Percentiles rank a stretch among this genome's conserved stretches.
phyloP scores from a whole-genome alignment of 139 green algal genomes.

The Chara braunii region DNA sequence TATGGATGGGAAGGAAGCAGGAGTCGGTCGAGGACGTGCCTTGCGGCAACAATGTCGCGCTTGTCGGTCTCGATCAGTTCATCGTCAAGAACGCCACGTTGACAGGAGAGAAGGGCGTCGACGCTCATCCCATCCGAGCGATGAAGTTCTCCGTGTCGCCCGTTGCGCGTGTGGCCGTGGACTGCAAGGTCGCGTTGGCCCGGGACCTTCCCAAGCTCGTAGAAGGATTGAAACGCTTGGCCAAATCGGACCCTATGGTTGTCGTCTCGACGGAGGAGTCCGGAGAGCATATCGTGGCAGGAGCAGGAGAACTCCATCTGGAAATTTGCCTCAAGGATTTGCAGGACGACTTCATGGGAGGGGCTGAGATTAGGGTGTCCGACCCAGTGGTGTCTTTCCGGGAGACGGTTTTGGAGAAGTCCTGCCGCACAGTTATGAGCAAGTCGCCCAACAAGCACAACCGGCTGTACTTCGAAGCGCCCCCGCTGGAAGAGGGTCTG shows the following conservation, averaged over 20 bases:
- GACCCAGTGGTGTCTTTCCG: conserved; percentile 97
- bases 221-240: conserved; percentile 94
- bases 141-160: conserved; percentile 99
- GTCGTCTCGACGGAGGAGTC: conserved; percentile 97
- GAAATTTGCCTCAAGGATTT: conserved; percentile 99
- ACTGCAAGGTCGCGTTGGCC: conserved; percentile 90
- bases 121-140: conserved; percentile 93
- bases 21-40: conserved; percentile 97
- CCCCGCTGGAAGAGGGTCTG: conserved; percentile 92
- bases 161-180: conserved; percentile 84
- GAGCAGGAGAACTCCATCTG: conserved; percentile 90
- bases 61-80: conserved; percentile 98
- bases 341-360: conserved; percentile 98
- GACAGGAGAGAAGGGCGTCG: conserved; percentile 70
- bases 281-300: conserved; percentile 97
- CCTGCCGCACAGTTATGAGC: conserved; percentile 89
- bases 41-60: conserved; percentile 95
- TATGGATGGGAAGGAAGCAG: conserved; percentile 96
- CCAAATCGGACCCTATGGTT: conserved; percentile 98
- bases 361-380: conserved; percentile 88
- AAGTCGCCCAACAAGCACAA: conserved; percentile 99
- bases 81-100: conserved; percentile 98
- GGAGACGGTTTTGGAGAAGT: conserved; percentile 79
- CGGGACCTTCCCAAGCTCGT: conserved; percentile 98
- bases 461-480: conserved; percentile 89